Base-by-base conservation (phyloP, 495 filamentous ascomycete genomes). In the Parathielavia hyrcaniae region DNA sequence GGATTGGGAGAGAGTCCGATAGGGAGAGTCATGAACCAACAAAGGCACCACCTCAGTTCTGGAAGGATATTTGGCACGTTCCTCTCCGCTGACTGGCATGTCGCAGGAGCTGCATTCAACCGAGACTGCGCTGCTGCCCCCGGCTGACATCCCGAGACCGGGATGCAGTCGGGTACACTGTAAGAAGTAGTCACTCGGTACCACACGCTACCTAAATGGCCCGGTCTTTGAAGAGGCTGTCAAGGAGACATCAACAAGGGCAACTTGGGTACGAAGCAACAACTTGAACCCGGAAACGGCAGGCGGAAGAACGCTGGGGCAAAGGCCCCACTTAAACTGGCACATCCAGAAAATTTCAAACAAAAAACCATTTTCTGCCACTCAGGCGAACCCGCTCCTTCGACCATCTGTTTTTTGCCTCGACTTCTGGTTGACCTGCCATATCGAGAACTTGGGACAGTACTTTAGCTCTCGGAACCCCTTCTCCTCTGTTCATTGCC, bases 261-360 rank as follows among this genome's bases (percentile, higher is more conserved):
- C 20, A 16, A n/a, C 12, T 17, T 44, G 16, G 14, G 39, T 30
- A 30, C 6, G 34, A 12, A 41, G 36, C 10, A 20, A 53, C 17
- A 22, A 20, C 49, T 3, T 35, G 19, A 41, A 26, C 13, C 32
- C 32, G 13, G 63, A 64, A 54, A 59, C 64, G 64, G 55, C 57
- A 17, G 3, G 6, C 12, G 40, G 63, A 49, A 51, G 55, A 40
- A 50, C 30, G 50, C 58, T 66, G 65, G 62, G 66, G 68, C 26
- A 30, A 6, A 55, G 61, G 60, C 62, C 61, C 68, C 68, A 67
- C 68, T 57, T 63, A 61, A 61, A 53, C 45, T 48, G 53, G 44
- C 55, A 62, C 60, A 47, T 57, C 55, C 53, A 61, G 66, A 70
- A 69, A 70, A 70, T 61, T 69, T 70, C 64, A 69, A n/a, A 68